Evolutionary conservation across 257 asterid species (phyloP).

Genomic region (Nicotiana knightiana): DNA sequence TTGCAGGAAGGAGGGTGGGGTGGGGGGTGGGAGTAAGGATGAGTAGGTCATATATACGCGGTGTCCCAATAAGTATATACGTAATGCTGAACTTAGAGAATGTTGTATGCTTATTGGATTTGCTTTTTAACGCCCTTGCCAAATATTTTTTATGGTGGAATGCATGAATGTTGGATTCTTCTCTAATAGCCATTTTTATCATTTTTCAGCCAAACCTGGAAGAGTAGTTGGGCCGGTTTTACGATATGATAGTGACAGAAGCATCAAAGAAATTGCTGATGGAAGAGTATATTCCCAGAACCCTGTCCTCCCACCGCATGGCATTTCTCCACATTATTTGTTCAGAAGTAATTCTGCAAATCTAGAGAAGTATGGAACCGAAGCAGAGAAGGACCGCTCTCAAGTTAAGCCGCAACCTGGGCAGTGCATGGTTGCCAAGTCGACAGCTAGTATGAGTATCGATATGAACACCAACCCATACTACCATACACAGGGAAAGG

Average conservation of each 20-base stretch:
- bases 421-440: slow-evolving; percentile 17
- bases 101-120: neutral
- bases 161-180: neutral
- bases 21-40: neutral
- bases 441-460: slow-evolving; percentile 16
- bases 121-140: neutral
- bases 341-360: slow-evolving; percentile 26
- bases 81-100: neutral
- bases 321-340: slow-evolving; percentile 38
- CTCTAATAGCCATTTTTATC: neutral
- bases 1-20: no score
- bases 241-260: slow-evolving; percentile 25
- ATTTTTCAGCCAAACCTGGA: slow-evolving; percentile 48
- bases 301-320: slow-evolving; percentile 29
- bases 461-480: slow-evolving; percentile 46
- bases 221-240: slow-evolving; percentile 59
- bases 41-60: neutral
- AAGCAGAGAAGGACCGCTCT: slow-evolving; percentile 26
- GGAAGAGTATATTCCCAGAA: slow-evolving; percentile 39
- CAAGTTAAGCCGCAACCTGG: slow-evolving; percentile 31
- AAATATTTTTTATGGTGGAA: neutral
- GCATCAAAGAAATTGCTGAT: slow-evolving; percentile 2
- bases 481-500: slow-evolving; percentile 45
- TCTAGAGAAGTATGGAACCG: slow-evolving; percentile 36
- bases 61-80: neutral